phyloP scores from a whole-genome alignment of 176 grass and related monocot species.

The Elaeis guineensis region DNA sequence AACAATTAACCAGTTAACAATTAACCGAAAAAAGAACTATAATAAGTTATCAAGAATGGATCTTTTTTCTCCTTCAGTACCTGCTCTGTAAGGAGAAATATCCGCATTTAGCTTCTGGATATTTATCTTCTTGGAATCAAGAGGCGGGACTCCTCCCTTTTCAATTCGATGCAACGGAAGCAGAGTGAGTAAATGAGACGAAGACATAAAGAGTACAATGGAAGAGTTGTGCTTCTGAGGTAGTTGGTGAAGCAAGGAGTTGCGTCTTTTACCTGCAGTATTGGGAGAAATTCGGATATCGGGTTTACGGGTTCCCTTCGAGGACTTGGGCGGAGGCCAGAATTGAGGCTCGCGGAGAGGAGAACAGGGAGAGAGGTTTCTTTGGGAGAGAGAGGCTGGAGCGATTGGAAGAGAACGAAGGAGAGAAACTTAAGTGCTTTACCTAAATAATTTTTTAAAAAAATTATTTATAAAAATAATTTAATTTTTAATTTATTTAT shows the following conservation, averaged over 20 bases:
- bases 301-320: background rate
- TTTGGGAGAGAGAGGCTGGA: background rate
- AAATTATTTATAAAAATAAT: too few relatives aligned
- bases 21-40: background rate
- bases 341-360: background rate
- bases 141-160: constrained; percentile 34
- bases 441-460: too few relatives aligned
- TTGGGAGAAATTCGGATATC: background rate
- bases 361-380: background rate
- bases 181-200: constrained; percentile 6
- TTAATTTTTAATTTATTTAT: too few relatives aligned
- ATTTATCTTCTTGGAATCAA: constrained; percentile 2
- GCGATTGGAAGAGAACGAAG: background rate
- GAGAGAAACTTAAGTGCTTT: too few relatives aligned
- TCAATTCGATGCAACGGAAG: constrained; percentile 6
- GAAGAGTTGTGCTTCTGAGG: background rate
- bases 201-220: background rate
- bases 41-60: too few relatives aligned
- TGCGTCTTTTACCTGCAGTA: background rate
- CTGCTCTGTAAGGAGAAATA: constrained; percentile 47
- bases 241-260: background rate
- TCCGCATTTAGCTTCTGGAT: constrained; percentile 22
- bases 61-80: constrained; percentile 14
- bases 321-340: background rate
- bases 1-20: constrained; percentile 2